Conservation (phyloP, 139 green algal genomes). For the Astrephomene gubernaculifera region DNA sequence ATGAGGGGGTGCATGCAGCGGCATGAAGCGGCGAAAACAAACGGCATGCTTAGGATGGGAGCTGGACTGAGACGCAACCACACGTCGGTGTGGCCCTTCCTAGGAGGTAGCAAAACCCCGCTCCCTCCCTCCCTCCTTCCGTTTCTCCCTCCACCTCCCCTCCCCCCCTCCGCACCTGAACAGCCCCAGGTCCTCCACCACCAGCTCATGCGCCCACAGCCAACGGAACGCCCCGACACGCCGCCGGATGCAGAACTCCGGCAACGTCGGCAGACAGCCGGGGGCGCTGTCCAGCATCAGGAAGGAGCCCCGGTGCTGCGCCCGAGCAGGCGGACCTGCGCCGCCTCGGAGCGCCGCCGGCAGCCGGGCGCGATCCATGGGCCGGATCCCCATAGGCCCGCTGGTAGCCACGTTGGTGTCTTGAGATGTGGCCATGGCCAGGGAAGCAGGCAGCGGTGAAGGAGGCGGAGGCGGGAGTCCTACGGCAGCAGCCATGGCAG, state of each 20-base stretch:
- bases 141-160: background rate
- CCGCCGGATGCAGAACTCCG: conserved; percentile 9
- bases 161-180: conserved; percentile 30
- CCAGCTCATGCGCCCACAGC: conserved; percentile 41
- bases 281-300: conserved; percentile 17
- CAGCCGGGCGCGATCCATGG: background rate
- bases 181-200: conserved; percentile 48
- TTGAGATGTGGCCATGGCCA: too few relatives aligned
- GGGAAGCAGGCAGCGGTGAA: too few relatives aligned
- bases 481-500: too few relatives aligned
- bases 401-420: too few relatives aligned
- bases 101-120: too few relatives aligned
- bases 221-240: conserved; percentile 31
- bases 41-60: too few relatives aligned
- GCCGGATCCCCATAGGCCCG: too few relatives aligned
- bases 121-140: background rate
- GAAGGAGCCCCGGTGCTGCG: conserved; percentile 9
- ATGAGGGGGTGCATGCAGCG: background rate
- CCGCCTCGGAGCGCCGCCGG: background rate
- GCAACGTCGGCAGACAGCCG: conserved; percentile 25
- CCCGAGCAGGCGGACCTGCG: background rate
- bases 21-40: background rate
- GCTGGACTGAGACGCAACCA: too few relatives aligned
- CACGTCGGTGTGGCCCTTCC: too few relatives aligned
- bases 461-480: too few relatives aligned